phyloP scores from a whole-genome alignment of 495 filamentous ascomycete genomes.

The Xylaria palmicola region DNA sequence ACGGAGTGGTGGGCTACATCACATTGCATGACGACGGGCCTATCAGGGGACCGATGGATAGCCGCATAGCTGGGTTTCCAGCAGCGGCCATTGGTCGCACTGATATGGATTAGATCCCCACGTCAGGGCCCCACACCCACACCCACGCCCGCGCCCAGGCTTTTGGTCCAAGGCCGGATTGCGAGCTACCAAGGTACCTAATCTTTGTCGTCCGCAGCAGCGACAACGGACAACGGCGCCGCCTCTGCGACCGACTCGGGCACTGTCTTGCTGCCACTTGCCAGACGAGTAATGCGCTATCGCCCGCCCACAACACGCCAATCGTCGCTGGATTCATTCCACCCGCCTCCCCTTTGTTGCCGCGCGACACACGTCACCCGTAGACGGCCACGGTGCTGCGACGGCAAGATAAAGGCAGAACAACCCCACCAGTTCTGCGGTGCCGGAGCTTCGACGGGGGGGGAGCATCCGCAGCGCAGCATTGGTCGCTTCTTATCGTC shows the following conservation, averaged over 20 bases:
- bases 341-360: background rate
- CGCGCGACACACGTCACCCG: background rate
- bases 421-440: slow-evolving; percentile 12
- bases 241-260: too few relatives aligned
- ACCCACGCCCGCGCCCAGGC: slow-evolving; percentile 5
- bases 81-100: slow-evolving; percentile 23
- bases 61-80: slow-evolving; percentile 31
- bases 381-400: background rate
- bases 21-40: slow-evolving; percentile 23
- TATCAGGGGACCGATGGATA: slow-evolving; percentile 30
- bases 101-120: slow-evolving; percentile 26
- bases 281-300: background rate
- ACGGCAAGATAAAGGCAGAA: background rate
- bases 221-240: too few relatives aligned
- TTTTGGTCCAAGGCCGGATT: background rate
- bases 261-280: too few relatives aligned
- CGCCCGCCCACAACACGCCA: background rate
- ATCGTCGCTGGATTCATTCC: background rate
- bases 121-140: slow-evolving; percentile 3
- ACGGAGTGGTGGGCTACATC: slow-evolving; percentile 20
- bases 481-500: background rate
- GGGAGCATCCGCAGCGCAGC: background rate
- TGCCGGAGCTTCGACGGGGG: background rate
- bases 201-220: background rate
- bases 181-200: too few relatives aligned